Percentiles rank a stretch among this genome's conserved stretches.
These are phyloP conservation scores for Raffaelea deltoideospora DNA, from an alignment of 2,329 filamentous ascomycete genomes.

Conservation along the genomic window DNA sequence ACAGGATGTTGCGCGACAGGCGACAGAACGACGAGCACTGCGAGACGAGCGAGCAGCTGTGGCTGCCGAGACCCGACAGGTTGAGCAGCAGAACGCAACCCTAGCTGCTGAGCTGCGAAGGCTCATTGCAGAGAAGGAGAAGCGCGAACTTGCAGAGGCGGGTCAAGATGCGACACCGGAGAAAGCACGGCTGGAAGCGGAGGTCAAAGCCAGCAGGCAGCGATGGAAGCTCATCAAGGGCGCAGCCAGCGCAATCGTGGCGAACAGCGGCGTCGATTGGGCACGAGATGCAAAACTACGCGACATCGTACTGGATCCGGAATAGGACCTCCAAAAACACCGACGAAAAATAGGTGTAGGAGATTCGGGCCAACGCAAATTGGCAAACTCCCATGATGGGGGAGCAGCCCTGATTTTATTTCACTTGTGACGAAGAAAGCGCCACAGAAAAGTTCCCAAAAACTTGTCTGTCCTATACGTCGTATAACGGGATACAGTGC, in stretches of 20 bases:
- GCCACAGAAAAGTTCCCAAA: too few relatives aligned
- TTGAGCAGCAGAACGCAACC: conserved; percentile 44
- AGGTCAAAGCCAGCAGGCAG: conserved; percentile 46
- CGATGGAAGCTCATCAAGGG: conserved; percentile 65
- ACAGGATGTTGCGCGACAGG: conserved; percentile 44
- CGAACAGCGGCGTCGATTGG: conserved; percentile 75
- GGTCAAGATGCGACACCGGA: conserved; percentile 27
- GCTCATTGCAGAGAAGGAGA: conserved; percentile 31
- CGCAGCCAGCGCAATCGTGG: conserved; percentile 62
- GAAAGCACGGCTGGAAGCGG: conserved; percentile 40
- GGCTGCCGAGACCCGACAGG: conserved; percentile 41
- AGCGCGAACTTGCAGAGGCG: conserved; percentile 8
- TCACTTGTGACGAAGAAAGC: too few relatives aligned
- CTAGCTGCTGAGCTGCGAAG: conserved; percentile 47
- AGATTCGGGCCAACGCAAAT: too few relatives aligned
- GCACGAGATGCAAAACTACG: conserved; percentile 50
- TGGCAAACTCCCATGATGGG: too few relatives aligned
- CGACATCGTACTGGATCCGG: conserved; percentile 56
- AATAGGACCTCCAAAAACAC: too few relatives aligned
- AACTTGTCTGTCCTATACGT: too few relatives aligned
- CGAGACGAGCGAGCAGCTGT: conserved; percentile 37
- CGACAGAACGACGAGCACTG: conserved; percentile 33
- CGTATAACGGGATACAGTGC: too few relatives aligned
- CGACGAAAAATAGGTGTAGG: too few relatives aligned
- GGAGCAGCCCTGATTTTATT: too few relatives aligned